Conservation (phyloP, 805 yeast species). For the Sporopachydermia quercuum region DNA sequence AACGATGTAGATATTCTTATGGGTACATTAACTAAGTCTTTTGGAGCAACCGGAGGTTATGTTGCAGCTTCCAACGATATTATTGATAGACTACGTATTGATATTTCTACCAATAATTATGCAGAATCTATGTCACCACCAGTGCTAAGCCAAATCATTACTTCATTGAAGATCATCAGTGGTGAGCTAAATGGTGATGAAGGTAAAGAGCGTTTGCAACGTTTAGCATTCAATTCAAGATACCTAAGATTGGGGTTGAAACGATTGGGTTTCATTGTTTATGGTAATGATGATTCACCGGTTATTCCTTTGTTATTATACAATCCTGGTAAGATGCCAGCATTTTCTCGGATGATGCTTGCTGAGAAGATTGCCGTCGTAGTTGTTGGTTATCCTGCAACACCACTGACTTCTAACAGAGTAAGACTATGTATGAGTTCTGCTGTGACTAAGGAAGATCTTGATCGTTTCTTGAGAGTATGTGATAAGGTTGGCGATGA, state of each 20-base stretch:
- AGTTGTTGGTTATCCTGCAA: constrained; percentile 95
- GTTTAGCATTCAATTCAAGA: constrained; percentile 93
- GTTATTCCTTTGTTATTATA: constrained; percentile 80
- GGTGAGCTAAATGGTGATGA: constrained; percentile 87
- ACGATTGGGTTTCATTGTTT: constrained; percentile 84
- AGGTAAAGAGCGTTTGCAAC: constrained; percentile 77
- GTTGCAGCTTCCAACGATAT: constrained; percentile 60
- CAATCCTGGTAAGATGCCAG: constrained; percentile 91
- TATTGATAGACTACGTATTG: constrained; percentile 61
- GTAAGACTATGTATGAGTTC: constrained; percentile 88
- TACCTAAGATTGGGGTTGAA: constrained; percentile 83
- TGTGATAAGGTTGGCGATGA: constrained; percentile 68
- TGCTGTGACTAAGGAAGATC: constrained; percentile 84
- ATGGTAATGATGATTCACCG: constrained; percentile 94
- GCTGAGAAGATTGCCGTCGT: constrained; percentile 82
- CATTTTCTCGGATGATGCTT: constrained; percentile 70
- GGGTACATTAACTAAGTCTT: constrained; percentile 97
- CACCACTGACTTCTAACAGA: constrained; percentile 80
- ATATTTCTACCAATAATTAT: constrained; percentile 57
- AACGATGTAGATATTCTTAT: constrained; percentile 67
- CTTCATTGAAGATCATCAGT: constrained; percentile 63
- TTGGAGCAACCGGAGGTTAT: constrained; percentile 98
- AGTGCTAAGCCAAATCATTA: constrained; percentile 72
- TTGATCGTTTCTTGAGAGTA: constrained; percentile 62
- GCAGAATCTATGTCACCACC: constrained; percentile 88